Conservation (phyloP, 495 filamentous ascomycete genomes). For the Ramalina peruviana region DNA sequence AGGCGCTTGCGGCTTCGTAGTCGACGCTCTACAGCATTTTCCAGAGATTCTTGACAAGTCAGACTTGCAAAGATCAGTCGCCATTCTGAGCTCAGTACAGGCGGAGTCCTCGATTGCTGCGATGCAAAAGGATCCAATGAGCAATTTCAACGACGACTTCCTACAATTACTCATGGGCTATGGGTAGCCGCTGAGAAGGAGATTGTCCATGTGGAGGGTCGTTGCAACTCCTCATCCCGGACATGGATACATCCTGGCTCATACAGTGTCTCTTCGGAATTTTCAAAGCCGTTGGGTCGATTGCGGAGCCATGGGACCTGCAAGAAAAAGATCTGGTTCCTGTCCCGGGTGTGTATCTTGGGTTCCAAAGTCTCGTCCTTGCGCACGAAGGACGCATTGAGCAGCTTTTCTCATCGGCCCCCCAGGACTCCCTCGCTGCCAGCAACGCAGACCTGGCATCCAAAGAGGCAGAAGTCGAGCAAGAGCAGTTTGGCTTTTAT, state of each 20-base stretch:
- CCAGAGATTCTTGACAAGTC: too few relatives aligned
- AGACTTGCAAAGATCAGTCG: too few relatives aligned
- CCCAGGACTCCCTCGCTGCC: too few relatives aligned
- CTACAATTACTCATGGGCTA: conserved; percentile 58
- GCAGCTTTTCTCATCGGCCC: conserved; percentile 25
- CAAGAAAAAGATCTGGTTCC: conserved; percentile 44
- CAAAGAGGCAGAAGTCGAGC: too few relatives aligned
- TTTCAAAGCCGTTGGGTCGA: conserved; percentile 63
- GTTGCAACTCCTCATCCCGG: too few relatives aligned
- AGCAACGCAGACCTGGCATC: too few relatives aligned
- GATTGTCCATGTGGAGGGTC: conserved; percentile 22
- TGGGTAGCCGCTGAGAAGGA: conserved; percentile 43
- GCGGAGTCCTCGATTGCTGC: neutral
- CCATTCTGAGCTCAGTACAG: neutral
- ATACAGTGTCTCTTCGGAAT: conserved; percentile 39
- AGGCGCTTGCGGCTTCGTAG: too few relatives aligned
- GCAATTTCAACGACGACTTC: conserved; percentile 35
- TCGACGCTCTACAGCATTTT: too few relatives aligned
- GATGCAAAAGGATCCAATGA: neutral
- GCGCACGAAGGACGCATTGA: conserved; percentile 51
- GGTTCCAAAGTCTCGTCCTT: conserved; percentile 71
- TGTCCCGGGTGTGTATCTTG: conserved; percentile 80
- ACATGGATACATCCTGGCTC: too few relatives aligned
- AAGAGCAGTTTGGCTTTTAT: conserved; percentile 2
- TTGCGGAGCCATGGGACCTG: conserved; percentile 60